Conservation (phyloP, 495 filamentous ascomycete genomes). For the Lophium mytilinum region DNA sequence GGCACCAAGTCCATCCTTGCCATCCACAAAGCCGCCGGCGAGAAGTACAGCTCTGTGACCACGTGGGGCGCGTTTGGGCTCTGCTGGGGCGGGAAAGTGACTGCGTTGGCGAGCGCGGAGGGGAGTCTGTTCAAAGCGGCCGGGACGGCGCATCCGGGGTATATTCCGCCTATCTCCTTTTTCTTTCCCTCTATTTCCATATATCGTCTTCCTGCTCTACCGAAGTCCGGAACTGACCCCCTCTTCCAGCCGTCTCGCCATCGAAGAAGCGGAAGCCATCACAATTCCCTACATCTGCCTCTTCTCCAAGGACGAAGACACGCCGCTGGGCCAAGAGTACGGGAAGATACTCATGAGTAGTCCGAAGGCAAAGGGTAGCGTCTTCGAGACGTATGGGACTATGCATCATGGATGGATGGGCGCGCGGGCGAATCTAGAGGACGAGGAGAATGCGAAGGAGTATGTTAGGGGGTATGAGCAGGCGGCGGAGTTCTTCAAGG, state of each 20-base stretch:
- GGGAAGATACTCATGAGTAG: conserved; percentile 35
- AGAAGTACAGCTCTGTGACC: conserved; percentile 48
- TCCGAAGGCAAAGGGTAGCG: conserved; percentile 27
- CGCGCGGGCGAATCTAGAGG: conserved; percentile 45
- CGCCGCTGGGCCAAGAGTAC: conserved; percentile 20
- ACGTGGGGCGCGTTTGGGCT: conserved; percentile 77
- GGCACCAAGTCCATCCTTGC: conserved; percentile 56
- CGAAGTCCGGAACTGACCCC: too few relatives aligned
- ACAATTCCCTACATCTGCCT: conserved; percentile 4
- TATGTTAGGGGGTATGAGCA: conserved; percentile 40
- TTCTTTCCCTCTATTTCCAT: too few relatives aligned
- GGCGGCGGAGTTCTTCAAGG: not conserved
- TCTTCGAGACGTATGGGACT: conserved; percentile 44
- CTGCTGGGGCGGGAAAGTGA: conserved; percentile 64
- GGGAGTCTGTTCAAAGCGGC: conserved; percentile 40
- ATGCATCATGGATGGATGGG: conserved; percentile 61
- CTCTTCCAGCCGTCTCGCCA: not conserved
- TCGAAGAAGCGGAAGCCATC: not conserved
- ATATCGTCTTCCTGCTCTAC: too few relatives aligned
- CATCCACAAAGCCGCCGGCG: conserved; percentile 47
- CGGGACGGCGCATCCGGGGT: conserved; percentile 46
- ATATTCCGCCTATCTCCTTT: not conserved
- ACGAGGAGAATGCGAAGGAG: conserved; percentile 43
- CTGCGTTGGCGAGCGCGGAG: conserved; percentile 36
- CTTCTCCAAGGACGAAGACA: conserved; percentile 5